phyloP scores from a whole-genome alignment of 148 eudicot species.

The Mesembryanthemum crystallinum region DNA sequence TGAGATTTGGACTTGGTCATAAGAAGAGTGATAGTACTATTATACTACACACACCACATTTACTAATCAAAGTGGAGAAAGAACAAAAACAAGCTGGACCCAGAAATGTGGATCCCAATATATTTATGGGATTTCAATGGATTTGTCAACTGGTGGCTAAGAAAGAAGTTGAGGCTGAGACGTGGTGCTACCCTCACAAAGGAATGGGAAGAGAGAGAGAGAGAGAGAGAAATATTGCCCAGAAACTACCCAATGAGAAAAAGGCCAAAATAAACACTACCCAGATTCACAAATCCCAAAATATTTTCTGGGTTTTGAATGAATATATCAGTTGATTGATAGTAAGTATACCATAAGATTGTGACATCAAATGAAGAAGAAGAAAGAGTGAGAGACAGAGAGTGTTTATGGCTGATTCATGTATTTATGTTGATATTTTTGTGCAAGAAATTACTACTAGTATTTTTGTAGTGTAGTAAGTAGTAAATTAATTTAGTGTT shows the following conservation, averaged over 20 bases:
- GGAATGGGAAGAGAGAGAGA: slow-evolving; percentile 5
- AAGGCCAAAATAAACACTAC: slow-evolving; percentile 18
- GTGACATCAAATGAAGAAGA: slow-evolving; percentile 15
- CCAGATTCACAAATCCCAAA: slow-evolving; percentile 30
- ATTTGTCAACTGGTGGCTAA: slow-evolving; percentile 18
- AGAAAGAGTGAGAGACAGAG: not conserved
- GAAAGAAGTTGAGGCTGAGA: slow-evolving; percentile 20
- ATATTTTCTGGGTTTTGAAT: slow-evolving; percentile 27
- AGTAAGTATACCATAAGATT: slow-evolving; percentile 6
- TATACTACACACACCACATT: not conserved
- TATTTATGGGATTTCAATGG: slow-evolving; percentile 12
- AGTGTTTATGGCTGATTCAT: not conserved
- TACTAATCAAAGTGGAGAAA: slow-evolving; percentile 2
- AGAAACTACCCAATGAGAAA: slow-evolving; percentile 24
- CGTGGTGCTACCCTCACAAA: not conserved
- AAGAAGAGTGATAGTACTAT: not conserved
- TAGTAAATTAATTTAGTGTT: not conserved
- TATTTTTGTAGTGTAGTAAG: no score
- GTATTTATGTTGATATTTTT: slow-evolving; percentile 2
- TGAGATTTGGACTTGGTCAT: slow-evolving; percentile 12
- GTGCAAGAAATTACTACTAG: not conserved
- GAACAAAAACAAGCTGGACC: slow-evolving; percentile 3
- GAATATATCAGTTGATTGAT: slow-evolving; percentile 16
- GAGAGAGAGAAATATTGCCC: not conserved
- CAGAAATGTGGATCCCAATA: slow-evolving; percentile 18